Conservation (phyloP, 495 filamentous ascomycete species). For the Oleoguttula mirabilis region DNA sequence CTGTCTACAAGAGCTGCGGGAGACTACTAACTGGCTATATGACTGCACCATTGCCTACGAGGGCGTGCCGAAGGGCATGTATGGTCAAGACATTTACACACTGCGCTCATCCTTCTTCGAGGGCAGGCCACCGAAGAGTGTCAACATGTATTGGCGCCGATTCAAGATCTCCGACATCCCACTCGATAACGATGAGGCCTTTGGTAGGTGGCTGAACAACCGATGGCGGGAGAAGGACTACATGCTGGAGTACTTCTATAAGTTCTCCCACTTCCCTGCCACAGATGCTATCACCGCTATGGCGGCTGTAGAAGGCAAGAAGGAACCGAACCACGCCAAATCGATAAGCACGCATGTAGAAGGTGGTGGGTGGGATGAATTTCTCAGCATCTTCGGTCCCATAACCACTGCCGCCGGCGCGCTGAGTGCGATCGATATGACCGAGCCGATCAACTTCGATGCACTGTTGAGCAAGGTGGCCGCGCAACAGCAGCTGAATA, state of each 20-base stretch:
- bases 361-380: conserved; percentile 30
- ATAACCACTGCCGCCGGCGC: conserved; percentile 24
- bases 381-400: conserved; percentile 32
- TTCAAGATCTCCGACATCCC: conserved; percentile 30
- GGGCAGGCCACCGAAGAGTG: conserved; percentile 32
- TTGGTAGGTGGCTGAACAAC: conserved; percentile 31
- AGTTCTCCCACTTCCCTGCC: conserved; percentile 27
- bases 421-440: conserved; percentile 10
- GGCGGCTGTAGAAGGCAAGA: conserved; percentile 15
- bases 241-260: conserved; percentile 30
- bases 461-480: conserved; percentile 6
- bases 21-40: conserved; percentile 32
- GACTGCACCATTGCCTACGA: conserved; percentile 36
- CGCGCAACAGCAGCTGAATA: conserved; percentile 12
- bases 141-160: conserved; percentile 35
- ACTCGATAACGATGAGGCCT: conserved; percentile 26
- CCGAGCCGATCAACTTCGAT: conserved; percentile 17
- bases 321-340: conserved; percentile 15
- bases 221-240: conserved; percentile 36
- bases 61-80: conserved; percentile 30
- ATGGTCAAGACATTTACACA: conserved; percentile 35
- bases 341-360: conserved; percentile 30
- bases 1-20: conserved; percentile 29
- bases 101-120: conserved; percentile 33
- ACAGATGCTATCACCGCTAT: conserved; percentile 21